Evolutionary conservation across 2,329 filamentous ascomycete species (phyloP).

Genomic region (Leptodontidium sp.): DNA sequence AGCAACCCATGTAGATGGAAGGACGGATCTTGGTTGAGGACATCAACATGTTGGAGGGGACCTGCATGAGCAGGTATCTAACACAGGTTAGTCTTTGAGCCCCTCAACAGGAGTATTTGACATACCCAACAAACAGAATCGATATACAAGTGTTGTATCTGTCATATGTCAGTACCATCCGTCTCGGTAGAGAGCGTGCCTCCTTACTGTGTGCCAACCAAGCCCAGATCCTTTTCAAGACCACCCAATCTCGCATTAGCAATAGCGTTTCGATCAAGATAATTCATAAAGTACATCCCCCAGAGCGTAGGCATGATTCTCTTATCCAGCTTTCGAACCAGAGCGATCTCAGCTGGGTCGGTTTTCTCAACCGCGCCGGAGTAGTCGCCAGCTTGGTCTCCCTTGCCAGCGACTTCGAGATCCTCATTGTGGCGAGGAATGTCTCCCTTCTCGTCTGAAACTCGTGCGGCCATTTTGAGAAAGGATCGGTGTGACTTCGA

Average conservation of each 20-base stretch:
- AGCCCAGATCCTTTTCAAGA: slow-evolving; percentile 58
- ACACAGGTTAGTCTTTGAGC: not conserved
- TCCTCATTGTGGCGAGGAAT: slow-evolving; percentile 22
- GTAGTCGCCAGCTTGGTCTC: slow-evolving; percentile 25
- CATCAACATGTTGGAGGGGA: slow-evolving; percentile 57
- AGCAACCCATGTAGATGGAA: slow-evolving; percentile 44
- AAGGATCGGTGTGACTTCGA: no score
- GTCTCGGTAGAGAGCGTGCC: not conserved
- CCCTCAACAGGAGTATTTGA: not conserved
- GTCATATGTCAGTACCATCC: not conserved
- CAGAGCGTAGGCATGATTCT: slow-evolving; percentile 53
- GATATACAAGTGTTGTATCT: slow-evolving; percentile 56
- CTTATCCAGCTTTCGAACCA: slow-evolving; percentile 50
- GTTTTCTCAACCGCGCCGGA: slow-evolving; percentile 47
- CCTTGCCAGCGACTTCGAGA: slow-evolving; percentile 18
- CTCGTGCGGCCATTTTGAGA: slow-evolving; percentile 9
- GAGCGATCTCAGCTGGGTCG: slow-evolving; percentile 47
- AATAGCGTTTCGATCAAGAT: slow-evolving; percentile 60
- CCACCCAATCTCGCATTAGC: slow-evolving; percentile 63
- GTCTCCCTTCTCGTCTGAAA: slow-evolving; percentile 21
- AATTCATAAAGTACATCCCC: slow-evolving; percentile 40
- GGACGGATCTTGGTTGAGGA: slow-evolving; percentile 49
- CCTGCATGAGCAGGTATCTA: slow-evolving; percentile 50
- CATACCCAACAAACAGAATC: slow-evolving; percentile 60
- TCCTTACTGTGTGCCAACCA: slow-evolving; percentile 52